phyloP scores from a whole-genome alignment of 495 filamentous ascomycete species.

The Penicillium steckii region DNA sequence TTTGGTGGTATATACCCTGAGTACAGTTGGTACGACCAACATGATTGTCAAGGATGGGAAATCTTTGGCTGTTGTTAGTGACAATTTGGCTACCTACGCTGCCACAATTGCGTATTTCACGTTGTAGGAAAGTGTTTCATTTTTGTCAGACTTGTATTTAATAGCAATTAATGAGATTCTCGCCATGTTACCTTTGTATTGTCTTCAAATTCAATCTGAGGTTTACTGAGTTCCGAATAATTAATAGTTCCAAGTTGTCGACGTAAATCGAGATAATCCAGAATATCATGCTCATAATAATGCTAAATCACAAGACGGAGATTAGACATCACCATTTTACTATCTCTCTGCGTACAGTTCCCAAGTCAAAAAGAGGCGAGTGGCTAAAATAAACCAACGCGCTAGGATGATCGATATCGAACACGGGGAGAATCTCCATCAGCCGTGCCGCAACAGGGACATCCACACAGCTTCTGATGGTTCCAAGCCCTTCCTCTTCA shows the following conservation, averaged over 20 bases:
- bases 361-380: neutral
- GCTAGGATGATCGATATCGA: constrained; percentile 1
- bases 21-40: constrained; percentile 46
- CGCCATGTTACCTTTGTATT: too few species aligned
- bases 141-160: neutral
- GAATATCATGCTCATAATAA: neutral
- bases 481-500: constrained; percentile 44
- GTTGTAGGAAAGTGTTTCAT: constrained; percentile 7
- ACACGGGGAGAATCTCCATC: neutral
- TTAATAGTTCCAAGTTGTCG: too few species aligned
- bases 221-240: too few species aligned
- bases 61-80: constrained; percentile 46
- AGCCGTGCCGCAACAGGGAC: constrained; percentile 1
- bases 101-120: constrained; percentile 53
- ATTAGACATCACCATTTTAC: constrained; percentile 3
- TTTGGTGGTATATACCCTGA: constrained; percentile 47
- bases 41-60: constrained; percentile 50
- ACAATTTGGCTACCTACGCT: constrained; percentile 56
- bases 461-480: neutral
- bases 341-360: neutral
- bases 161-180: too few species aligned
- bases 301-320: neutral
- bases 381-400: constrained; percentile 7
- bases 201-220: too few species aligned
- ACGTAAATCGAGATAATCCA: too few species aligned